These are phyloP conservation scores for Fusarium newnesense DNA, from an alignment of 2,329 filamentous ascomycete genomes.

Conservation along the genomic window DNA sequence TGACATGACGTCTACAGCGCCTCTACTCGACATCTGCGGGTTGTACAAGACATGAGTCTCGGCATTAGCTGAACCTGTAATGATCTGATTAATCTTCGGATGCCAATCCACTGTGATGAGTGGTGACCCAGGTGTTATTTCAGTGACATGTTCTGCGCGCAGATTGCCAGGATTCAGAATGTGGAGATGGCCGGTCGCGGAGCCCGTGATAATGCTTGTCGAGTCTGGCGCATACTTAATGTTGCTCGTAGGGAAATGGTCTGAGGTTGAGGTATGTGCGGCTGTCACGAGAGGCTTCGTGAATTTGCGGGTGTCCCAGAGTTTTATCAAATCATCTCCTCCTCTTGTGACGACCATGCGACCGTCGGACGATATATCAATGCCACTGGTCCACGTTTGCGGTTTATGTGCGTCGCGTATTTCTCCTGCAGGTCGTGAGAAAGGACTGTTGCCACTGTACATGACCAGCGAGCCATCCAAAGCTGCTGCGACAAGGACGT, in stretches of 20 bases:
- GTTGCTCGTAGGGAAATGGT: slow-evolving; percentile 84
- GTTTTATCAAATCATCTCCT: slow-evolving; percentile 91
- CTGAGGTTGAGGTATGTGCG: slow-evolving; percentile 82
- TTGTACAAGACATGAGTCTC: slow-evolving; percentile 93
- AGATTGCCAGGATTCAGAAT: slow-evolving; percentile 95
- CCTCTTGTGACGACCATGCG: slow-evolving; percentile 90
- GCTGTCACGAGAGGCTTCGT: slow-evolving; percentile 86
- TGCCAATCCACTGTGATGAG: slow-evolving; percentile 93
- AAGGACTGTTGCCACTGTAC: slow-evolving; percentile 91
- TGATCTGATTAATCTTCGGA: slow-evolving; percentile 92
- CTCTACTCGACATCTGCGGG: slow-evolving; percentile 81
- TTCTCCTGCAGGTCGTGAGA: slow-evolving; percentile 82
- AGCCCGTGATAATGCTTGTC: slow-evolving; percentile 88
- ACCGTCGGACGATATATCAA: slow-evolving; percentile 92
- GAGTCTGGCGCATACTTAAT: slow-evolving; percentile 90
- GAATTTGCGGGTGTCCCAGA: slow-evolving; percentile 98
- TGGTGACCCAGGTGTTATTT: slow-evolving; percentile 85
- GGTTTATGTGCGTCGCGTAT: slow-evolving; percentile 83
- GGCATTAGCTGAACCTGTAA: slow-evolving; percentile 91
- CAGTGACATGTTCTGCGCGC: slow-evolving; percentile 83
- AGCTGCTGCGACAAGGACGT: slow-evolving; percentile 82
- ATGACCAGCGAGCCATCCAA: slow-evolving; percentile 91
- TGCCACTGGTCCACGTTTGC: slow-evolving; percentile 89
- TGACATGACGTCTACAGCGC: slow-evolving; percentile 89
- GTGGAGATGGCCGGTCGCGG: slow-evolving; percentile 84